Percentiles rank a stretch among this genome's conserved stretches.
Conservation (phyloP, 305 asterid species). For the Fraxinus paxiana region DNA sequence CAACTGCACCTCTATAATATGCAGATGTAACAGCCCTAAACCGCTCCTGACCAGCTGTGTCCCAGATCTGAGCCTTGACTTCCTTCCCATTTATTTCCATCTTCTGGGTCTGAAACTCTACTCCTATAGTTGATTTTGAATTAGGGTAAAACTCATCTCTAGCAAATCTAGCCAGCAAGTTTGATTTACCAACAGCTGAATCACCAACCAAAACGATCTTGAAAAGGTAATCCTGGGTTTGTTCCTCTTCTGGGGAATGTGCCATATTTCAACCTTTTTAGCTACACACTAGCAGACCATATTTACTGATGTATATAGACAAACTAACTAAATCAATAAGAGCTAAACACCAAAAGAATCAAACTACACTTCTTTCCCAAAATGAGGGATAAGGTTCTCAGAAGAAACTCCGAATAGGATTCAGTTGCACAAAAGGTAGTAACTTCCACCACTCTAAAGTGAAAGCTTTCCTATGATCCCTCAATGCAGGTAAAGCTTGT, state of each 20-base stretch:
- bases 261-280: slow-evolving; percentile 52
- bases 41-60: slow-evolving; percentile 95
- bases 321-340: background rate
- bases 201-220: slow-evolving; percentile 82
- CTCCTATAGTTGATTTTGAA: slow-evolving; percentile 84
- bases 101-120: slow-evolving; percentile 90
- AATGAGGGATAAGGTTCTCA: slow-evolving; percentile 14
- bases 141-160: slow-evolving; percentile 78
- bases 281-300: slow-evolving; percentile 35
- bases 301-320: slow-evolving; percentile 10
- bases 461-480: slow-evolving; percentile 16
- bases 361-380: slow-evolving; percentile 1
- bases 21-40: slow-evolving; percentile 95
- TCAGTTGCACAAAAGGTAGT: background rate
- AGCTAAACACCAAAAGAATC: slow-evolving; percentile 12
- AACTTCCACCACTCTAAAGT: background rate
- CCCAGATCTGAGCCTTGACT: slow-evolving; percentile 92
- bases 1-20: slow-evolving; percentile 85
- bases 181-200: slow-evolving; percentile 91
- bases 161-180: slow-evolving; percentile 84
- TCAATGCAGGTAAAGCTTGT: slow-evolving; percentile 16
- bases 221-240: slow-evolving; percentile 84
- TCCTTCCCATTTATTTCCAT: slow-evolving; percentile 72
- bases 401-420: slow-evolving; percentile 29
- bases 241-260: slow-evolving; percentile 51